Conservation (phyloP, 2,329 filamentous ascomycete species). For the Epichloe gansuensis region DNA sequence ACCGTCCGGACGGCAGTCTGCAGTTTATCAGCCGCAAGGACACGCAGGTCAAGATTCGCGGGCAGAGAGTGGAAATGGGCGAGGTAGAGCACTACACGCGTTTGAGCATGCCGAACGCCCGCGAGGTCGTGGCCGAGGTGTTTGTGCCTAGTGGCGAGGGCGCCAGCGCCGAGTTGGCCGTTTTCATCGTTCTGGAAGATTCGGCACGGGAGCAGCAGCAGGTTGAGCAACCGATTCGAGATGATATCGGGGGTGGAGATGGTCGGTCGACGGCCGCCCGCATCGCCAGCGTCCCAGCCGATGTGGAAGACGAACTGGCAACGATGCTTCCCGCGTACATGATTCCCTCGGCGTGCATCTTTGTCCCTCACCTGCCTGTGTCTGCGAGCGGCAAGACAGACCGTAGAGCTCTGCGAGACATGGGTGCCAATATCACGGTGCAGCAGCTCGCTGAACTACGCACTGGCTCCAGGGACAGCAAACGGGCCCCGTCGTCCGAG, state of each 20-base stretch:
- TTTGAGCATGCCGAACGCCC: too few relatives aligned
- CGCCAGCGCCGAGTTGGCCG: too few relatives aligned
- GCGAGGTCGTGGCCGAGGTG: too few relatives aligned
- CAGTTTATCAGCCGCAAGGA: slow-evolving; percentile 7
- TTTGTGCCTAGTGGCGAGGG: too few relatives aligned
- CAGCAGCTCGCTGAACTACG: neutral
- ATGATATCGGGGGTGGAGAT: too few relatives aligned
- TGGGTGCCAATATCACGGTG: slow-evolving; percentile 1
- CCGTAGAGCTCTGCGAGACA: slow-evolving; percentile 4
- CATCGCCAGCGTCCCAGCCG: neutral
- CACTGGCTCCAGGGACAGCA: too few relatives aligned
- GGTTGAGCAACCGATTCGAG: too few relatives aligned
- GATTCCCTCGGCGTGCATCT: slow-evolving; percentile 9
- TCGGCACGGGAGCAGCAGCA: too few relatives aligned
- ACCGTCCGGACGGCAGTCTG: slow-evolving; percentile 16
- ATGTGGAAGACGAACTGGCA: slow-evolving; percentile 1
- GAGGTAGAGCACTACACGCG: slow-evolving; percentile 10
- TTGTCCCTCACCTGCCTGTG: slow-evolving; percentile 6
- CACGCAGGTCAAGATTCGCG: slow-evolving; percentile 35
- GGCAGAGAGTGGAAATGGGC: slow-evolving; percentile 32
- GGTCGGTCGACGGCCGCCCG: neutral
- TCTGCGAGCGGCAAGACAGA: slow-evolving; percentile 8
- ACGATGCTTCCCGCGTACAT: slow-evolving; percentile 8
- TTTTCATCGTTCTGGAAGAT: too few relatives aligned
- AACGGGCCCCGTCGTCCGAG: neutral